Evolutionary conservation across 306 rosid species (phyloP), one percentile per base, ranked within the genome.

Genomic region (Cucurbita argyrosperma): DNA sequence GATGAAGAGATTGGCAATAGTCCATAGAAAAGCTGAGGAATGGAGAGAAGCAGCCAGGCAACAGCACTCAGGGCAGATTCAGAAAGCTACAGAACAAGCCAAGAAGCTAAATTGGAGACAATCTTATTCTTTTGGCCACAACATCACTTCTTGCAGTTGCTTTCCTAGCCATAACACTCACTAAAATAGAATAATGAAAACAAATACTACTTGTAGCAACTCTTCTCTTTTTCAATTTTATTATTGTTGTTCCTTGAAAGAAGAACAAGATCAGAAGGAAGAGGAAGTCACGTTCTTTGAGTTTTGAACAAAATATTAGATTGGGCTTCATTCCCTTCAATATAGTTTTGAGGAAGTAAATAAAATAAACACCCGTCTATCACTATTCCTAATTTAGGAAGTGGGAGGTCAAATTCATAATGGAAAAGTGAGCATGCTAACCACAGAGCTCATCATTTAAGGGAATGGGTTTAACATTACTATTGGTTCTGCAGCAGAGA

Each of bases 1-100:
- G 88, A 95, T 91, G 99, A 95, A 85, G 90, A 95, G 84, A 75
- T 84, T 89, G 96, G 75, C 86, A 56, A 30, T 86, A 47, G 99
- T 91, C 69, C 90, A 88, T 62, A 84, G 96, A 82, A 95, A 91
- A 84, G 96, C 97, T 2, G 96, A 91, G 76, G 99, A 95, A 63
- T 79, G 86, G 92, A 88, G 93, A 72, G 90, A 63, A 79, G 76
- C 82, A 50, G 99, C 97, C 0, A 80, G 84, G 80, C 84, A 88
- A 30, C 91, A 89, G 54, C 99, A 91, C 73, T 62, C 83, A 26
- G 96, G 91, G 64, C 97, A 88, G 72, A 84, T 87, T 23, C 84
- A 83, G 51, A 91, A 83, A 78, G 83, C 86, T 47, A 74, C 84
- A 19, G 85, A 83, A 55, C 86, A 88, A 64, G 89, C 86, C 51